Base-by-base conservation (phyloP, 148 eudicot species). In the Camellia japonica region DNA sequence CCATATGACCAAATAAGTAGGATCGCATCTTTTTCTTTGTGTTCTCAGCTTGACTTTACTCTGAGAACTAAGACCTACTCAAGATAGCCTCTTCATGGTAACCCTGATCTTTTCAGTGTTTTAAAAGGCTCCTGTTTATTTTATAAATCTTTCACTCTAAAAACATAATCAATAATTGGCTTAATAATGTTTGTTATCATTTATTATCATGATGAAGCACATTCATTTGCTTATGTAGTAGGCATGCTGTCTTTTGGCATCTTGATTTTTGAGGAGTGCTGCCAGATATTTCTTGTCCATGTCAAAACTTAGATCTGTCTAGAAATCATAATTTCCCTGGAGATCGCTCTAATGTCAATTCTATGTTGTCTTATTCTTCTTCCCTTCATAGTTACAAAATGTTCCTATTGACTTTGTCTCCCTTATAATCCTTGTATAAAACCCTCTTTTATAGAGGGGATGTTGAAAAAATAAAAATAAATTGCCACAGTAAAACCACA, bases 51-150 rank as follows among this genome's bases (percentile, higher is more conserved):
- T 74, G 64, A 23, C 10, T 43, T 58, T 58, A 58, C 49, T 74
- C 9, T 73, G 16, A 52, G 56, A 72, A 49, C 74, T 18, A 70
- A 70, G 56, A 46, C 75, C 75, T 12, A 72, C 60, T 62, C 66
- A 16, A 62, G 66, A 8, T 18, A 3, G 12, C 19, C 13, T 12
- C 10, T 51, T 46, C 8, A 60, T 60, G 16, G 16, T 60, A 60
- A 4, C 64, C 16, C 5, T 3, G 16, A 13, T 3, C 64, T 7
- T 60, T 60, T 60, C 54, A 51, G 9, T 51, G 6, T 2, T 55
- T 55, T 55, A 7, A 2, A 8, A 55, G 9, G 9, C 11, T 55
- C 15, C 58, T 55, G 58, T 55, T 55, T 55, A 55, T 55, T 55
- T 55, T 11, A 55, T 55, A 55, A 55, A 55, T 6, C 10, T n/a